These are phyloP conservation scores for Canavalia gladiata DNA, from an alignment of 306 rosid genomes.

Conservation along the genomic window DNA sequence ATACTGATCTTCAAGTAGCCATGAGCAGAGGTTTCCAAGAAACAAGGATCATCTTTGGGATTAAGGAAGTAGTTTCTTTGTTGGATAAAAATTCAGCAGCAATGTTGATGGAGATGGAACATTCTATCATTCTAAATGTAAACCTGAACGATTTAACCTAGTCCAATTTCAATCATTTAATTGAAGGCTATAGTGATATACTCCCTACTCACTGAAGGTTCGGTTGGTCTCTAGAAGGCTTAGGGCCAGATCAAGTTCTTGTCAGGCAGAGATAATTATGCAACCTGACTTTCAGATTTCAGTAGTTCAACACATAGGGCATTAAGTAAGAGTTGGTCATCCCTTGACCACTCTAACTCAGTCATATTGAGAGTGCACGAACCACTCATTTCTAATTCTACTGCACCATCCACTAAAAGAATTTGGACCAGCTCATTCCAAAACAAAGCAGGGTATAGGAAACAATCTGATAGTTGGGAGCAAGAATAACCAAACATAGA, in stretches of 20 bases:
- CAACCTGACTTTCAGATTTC: constrained; percentile 13
- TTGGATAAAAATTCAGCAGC: background rate
- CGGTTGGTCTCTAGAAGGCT: background rate
- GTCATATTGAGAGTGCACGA: constrained; percentile 16
- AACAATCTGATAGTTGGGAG: background rate
- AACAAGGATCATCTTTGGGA: background rate
- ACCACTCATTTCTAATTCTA: constrained; percentile 24
- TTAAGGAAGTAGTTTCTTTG: background rate
- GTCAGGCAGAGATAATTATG: background rate
- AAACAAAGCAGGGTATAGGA: background rate
- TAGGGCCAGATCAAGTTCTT: constrained; percentile 8
- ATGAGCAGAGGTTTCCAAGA: background rate
- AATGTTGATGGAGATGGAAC: too few species aligned
- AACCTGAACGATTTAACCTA: background rate
- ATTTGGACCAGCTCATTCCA: background rate
- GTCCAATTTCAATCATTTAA: constrained; percentile 7
- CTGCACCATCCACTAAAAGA: constrained; percentile 14
- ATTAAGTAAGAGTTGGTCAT: background rate
- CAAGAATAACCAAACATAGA: constrained; percentile 24
- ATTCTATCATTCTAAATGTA: background rate
- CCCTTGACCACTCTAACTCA: background rate
- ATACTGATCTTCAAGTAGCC: constrained; percentile 17
- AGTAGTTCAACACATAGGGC: constrained; percentile 9
- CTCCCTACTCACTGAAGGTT: background rate
- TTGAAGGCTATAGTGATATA: background rate